These are phyloP conservation scores for Sugiyamaella grinbergsii DNA, from an alignment of 1,139 yeast species.

Conservation along the genomic window DNA sequence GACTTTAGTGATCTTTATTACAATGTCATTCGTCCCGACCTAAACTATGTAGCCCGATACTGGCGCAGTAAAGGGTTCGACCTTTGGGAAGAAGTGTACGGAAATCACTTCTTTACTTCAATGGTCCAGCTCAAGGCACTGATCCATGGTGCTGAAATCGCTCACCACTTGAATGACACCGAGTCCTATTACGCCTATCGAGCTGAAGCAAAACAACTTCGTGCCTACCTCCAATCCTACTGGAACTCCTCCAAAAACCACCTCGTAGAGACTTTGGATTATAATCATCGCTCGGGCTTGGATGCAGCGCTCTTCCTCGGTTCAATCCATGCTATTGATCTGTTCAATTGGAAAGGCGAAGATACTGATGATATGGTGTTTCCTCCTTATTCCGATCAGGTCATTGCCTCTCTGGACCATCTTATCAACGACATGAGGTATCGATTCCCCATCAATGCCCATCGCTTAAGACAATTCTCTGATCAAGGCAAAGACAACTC, in stretches of 20 bases:
- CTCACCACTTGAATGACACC: conserved; percentile 46
- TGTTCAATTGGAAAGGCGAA: conserved; percentile 62
- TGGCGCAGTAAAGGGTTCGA: conserved; percentile 78
- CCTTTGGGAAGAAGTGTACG: conserved; percentile 87
- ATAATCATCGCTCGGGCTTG: conserved; percentile 62
- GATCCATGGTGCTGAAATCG: conserved; percentile 56
- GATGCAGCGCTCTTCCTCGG: conserved; percentile 81
- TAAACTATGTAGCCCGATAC: conserved; percentile 59
- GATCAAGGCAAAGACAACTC: conserved; percentile 27
- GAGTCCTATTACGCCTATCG: conserved; percentile 40
- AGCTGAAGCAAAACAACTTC: conserved; percentile 41
- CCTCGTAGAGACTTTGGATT: conserved; percentile 68
- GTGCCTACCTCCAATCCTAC: conserved; percentile 42
- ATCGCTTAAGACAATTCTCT: conserved; percentile 43
- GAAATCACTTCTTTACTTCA: conserved; percentile 76
- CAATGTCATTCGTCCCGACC: conserved; percentile 66
- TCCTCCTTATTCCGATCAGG: conserved; percentile 39
- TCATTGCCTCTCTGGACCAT: conserved; percentile 34
- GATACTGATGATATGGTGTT: conserved; percentile 34
- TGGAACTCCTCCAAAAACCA: conserved; percentile 50
- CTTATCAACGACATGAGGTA: conserved; percentile 63
- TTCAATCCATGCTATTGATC: conserved; percentile 43
- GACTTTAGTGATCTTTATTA: conserved; percentile 34
- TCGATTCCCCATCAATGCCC: conserved; percentile 73
- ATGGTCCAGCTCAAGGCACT: conserved; percentile 73